phyloP scores from a whole-genome alignment of 495 filamentous ascomycete genomes.

The Xylaria telfairii region DNA sequence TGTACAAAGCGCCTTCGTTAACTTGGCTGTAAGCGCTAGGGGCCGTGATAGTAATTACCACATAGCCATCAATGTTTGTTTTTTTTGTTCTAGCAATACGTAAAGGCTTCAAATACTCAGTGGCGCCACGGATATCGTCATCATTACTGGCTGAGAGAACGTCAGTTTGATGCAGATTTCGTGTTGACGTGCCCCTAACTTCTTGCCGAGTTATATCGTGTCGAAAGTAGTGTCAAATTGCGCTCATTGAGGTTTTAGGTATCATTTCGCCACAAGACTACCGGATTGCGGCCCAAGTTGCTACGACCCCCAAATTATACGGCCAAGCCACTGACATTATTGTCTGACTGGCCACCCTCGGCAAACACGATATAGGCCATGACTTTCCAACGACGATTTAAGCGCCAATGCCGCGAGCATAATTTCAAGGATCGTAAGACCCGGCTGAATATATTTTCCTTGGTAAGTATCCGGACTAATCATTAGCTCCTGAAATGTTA shows the following conservation, averaged over 20 bases:
- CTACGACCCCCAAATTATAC: neutral
- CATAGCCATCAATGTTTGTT: neutral
- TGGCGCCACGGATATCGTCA: neutral
- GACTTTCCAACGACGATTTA: neutral
- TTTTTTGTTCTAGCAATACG: neutral
- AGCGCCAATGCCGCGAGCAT: neutral
- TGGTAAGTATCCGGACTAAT: neutral
- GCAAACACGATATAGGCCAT: neutral
- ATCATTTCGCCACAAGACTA: neutral
- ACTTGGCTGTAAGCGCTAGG: neutral
- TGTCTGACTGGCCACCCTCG: neutral
- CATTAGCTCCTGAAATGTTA: neutral
- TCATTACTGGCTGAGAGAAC: neutral
- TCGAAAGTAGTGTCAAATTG: neutral
- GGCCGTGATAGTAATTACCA: neutral
- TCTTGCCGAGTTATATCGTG: neutral
- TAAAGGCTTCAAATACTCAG: neutral
- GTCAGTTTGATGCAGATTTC: neutral
- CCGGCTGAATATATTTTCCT: neutral
- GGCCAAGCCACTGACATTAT: neutral
- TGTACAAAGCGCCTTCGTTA: too few species aligned
- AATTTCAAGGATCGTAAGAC: neutral
- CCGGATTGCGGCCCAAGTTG: neutral
- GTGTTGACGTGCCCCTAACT: neutral
- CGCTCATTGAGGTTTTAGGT: neutral